Percentiles rank a stretch among this genome's conserved stretches.
phyloP scores from a whole-genome alignment of 192 early-diverging fungal species.

The Ramicandelaber brevisporus region DNA sequence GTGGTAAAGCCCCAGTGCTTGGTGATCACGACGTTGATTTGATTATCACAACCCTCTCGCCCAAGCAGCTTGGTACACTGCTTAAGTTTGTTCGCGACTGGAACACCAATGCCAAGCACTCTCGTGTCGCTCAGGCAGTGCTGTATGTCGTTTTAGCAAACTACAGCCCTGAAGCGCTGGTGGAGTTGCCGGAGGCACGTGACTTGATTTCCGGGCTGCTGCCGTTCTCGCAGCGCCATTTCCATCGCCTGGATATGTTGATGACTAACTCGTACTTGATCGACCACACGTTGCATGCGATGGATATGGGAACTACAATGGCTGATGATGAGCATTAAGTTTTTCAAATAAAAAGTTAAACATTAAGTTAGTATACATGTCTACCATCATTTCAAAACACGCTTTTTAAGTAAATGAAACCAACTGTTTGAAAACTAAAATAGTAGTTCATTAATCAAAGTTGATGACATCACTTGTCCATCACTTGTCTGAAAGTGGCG shows the following conservation, averaged over 20 bases:
- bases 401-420: too few species aligned
- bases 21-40: constrained; percentile 30
- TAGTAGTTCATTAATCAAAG: too few species aligned
- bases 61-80: constrained; percentile 49
- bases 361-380: too few species aligned
- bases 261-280: constrained; percentile 64
- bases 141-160: constrained; percentile 48
- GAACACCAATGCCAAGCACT: constrained; percentile 79
- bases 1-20: constrained; percentile 4
- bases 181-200: constrained; percentile 54
- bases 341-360: too few species aligned
- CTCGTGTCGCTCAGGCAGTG: constrained; percentile 51
- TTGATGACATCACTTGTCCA: too few species aligned
- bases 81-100: constrained; percentile 70
- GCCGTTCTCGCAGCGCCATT: constrained; percentile 84
- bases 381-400: too few species aligned
- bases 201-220: constrained; percentile 59
- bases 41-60: constrained; percentile 30
- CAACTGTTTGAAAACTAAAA: too few species aligned
- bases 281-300: constrained; percentile 73
- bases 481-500: too few species aligned
- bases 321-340: too few species aligned
- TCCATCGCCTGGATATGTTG: constrained; percentile 45
- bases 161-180: constrained; percentile 35
- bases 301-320: too few species aligned